Conservation (phyloP, 306 rosid genomes). For the Cicer cuneatum region DNA sequence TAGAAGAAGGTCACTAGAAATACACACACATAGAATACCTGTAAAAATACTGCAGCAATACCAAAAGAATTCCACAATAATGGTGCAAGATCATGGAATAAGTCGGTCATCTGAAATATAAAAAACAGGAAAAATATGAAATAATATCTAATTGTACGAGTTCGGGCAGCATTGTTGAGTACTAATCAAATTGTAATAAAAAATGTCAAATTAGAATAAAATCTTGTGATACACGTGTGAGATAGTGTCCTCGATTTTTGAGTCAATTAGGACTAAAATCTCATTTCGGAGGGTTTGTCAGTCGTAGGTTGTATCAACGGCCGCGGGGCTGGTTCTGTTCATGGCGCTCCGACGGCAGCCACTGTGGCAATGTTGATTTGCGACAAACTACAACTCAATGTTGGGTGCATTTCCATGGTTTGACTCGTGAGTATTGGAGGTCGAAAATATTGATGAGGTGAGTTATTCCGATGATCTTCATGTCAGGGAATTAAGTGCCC, state of each 20-base stretch:
- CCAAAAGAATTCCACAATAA: constrained; percentile 88
- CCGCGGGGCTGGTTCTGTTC: too few relatives aligned
- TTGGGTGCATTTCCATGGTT: too few relatives aligned
- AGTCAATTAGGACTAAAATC: too few relatives aligned
- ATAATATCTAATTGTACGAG: constrained; percentile 39
- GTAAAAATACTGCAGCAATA: constrained; percentile 73
- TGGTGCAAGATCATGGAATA: constrained; percentile 75
- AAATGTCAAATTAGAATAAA: neutral
- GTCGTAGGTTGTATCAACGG: too few relatives aligned
- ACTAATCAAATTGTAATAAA: constrained; percentile 18
- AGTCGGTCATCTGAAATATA: constrained; percentile 68
- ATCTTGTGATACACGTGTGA: neutral
- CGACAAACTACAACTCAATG: too few relatives aligned
- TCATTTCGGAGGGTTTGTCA: too few relatives aligned
- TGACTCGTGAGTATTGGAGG: too few relatives aligned
- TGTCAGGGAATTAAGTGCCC: too few relatives aligned
- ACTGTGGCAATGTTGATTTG: too few relatives aligned
- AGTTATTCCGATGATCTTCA: too few relatives aligned
- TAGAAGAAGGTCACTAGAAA: neutral
- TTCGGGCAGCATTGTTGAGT: constrained; percentile 46
- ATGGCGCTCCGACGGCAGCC: too few relatives aligned
- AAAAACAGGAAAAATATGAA: neutral
- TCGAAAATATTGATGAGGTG: too few relatives aligned
- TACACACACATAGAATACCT: constrained; percentile 31
- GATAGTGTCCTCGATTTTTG: neutral